Base-by-base conservation (phyloP, 2,329 filamentous ascomycete species). In the Apiospora aurea region DNA sequence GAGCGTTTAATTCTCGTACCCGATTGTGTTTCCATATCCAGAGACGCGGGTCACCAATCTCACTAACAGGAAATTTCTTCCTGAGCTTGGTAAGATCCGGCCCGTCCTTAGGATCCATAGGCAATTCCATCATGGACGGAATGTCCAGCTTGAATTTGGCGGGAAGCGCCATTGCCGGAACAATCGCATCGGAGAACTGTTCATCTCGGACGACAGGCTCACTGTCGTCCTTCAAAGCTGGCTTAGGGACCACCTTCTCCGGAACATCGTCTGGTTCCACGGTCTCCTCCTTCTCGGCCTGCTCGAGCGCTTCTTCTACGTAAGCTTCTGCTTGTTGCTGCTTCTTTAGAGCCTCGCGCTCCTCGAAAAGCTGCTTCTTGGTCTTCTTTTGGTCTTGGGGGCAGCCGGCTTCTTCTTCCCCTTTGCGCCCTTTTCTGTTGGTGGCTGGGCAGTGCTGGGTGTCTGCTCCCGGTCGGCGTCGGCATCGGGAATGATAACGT, bases 281-380 rank as follows among this genome's bases (percentile, higher is more conserved):
- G 0, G 77, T 75, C 38, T 80, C 80, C 66, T 81, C 80, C 24
- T 85, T 79, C 46, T 81, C 78, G 14, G 82, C 76, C 74, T 82
- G 80, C 51, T 80, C 78, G 67, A 82, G 74, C 71, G 80, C 79
- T 75, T 86, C 86, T 71, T 87, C 84, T 61, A 86, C 85, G 53
- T 80, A 85, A 70, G 79, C 84, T 76, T 82, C 83, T 11, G 68
- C 68, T 73, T 88, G 86, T 72, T 89, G 87, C 72, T 88, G 85
- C 81, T 93, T 94, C 84, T 89, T 94, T 85, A 94, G 94, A 4
- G 87, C 75, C 79, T 80, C 79, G 7, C 77, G 78, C 71, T 81
- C 79, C 70, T 80, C 79, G 43, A 80, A 79, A 21, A 81, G 72
- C 70, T 81, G 79, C 69, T 92, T 92, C 64, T 83, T 78, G 51